These are phyloP conservation scores for apple (Malus domestica) DNA, from an alignment of 306 rosid genomes.

Conservation along the genomic window DNA sequence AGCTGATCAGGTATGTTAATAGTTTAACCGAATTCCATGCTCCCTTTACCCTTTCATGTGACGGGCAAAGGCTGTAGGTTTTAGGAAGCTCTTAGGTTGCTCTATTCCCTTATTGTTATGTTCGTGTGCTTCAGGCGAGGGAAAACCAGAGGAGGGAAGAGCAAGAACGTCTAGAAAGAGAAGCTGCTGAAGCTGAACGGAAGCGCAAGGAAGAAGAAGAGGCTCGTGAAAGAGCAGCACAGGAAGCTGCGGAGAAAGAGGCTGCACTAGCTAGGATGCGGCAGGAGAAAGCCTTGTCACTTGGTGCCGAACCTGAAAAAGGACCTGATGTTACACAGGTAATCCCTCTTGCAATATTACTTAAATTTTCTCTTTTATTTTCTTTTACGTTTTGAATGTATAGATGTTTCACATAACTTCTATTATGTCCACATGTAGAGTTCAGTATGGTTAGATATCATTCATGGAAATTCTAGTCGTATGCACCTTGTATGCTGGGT, in stretches of 20 bases:
- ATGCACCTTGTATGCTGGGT: not conserved
- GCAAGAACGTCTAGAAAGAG: slow-evolving; percentile 88
- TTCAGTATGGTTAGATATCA: not conserved
- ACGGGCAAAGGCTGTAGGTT: slow-evolving; percentile 2
- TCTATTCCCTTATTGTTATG: slow-evolving; percentile 16
- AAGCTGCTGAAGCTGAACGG: slow-evolving; percentile 95
- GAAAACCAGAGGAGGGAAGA: slow-evolving; percentile 85
- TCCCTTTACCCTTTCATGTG: slow-evolving; percentile 1
- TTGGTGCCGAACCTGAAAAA: slow-evolving; percentile 90
- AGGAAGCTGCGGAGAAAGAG: slow-evolving; percentile 84
- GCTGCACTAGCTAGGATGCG: slow-evolving; percentile 71
- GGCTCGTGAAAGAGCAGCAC: slow-evolving; percentile 77
- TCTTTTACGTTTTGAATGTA: not conserved
- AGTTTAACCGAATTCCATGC: not conserved
- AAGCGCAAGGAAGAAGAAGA: slow-evolving; percentile 82
- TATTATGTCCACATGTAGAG: too few relatives aligned
- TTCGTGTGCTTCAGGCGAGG: slow-evolving; percentile 61
- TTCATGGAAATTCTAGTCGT: not conserved
- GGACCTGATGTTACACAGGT: slow-evolving; percentile 92
- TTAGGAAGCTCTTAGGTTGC: slow-evolving; percentile 6
- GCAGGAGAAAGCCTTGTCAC: slow-evolving; percentile 72
- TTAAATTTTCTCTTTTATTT: slow-evolving; percentile 1
- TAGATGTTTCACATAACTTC: not conserved
- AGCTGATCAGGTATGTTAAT: slow-evolving; percentile 86
- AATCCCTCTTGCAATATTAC: slow-evolving; percentile 14